These are phyloP conservation scores for Tylopilus intermedius DNA, from an alignment of 768 basidiomycete species.

Conservation along the genomic window DNA sequence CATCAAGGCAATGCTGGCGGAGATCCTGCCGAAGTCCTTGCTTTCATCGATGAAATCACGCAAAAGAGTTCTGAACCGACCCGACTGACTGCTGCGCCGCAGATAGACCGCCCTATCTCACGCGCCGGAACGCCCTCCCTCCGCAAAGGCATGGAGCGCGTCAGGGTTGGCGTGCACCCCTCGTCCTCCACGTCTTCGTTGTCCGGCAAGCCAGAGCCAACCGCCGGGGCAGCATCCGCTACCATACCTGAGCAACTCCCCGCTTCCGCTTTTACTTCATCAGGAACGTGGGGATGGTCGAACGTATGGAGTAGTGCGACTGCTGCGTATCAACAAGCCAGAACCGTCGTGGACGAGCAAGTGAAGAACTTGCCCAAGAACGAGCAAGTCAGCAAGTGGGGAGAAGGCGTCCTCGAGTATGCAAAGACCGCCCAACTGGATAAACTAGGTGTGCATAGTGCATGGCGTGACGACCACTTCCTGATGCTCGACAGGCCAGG, in stretches of 20 bases:
- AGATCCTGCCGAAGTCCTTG: conserved; percentile 79
- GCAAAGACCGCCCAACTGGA: conserved; percentile 88
- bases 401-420: conserved; percentile 79
- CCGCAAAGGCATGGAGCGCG: conserved; percentile 73
- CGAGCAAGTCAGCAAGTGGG: conserved; percentile 85
- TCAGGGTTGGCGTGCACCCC: conserved; percentile 51
- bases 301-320: conserved; percentile 87
- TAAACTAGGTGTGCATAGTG: conserved; percentile 66
- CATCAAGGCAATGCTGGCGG: conserved; percentile 40
- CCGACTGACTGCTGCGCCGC: conserved; percentile 48
- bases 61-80: conserved; percentile 84
- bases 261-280: conserved; percentile 8
- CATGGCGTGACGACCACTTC: background rate
- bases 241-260: conserved; percentile 18
- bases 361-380: conserved; percentile 84
- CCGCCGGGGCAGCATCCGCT: conserved; percentile 25
- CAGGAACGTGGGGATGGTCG: conserved; percentile 73
- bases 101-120: conserved; percentile 54
- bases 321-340: conserved; percentile 82
- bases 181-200: conserved; percentile 42
- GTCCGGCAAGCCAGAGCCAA: conserved; percentile 28
- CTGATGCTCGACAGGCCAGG: conserved; percentile 56
- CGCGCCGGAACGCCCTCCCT: conserved; percentile 68
- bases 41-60: conserved; percentile 92
- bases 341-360: conserved; percentile 85